Conservation (phyloP, 345 rosid genomes). For the Arabis hirsuta region DNA sequence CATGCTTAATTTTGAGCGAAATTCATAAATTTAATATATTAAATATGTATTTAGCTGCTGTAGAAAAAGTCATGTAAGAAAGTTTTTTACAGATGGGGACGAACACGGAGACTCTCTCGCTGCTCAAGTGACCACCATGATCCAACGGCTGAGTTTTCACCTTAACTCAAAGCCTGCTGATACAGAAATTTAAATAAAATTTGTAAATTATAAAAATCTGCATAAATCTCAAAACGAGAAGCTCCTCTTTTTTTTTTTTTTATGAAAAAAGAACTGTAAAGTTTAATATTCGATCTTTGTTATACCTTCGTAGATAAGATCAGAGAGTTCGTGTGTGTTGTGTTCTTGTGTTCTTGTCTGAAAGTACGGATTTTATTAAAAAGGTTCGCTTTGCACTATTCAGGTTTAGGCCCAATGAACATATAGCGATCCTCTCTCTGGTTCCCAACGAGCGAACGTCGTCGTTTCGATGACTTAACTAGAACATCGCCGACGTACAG, state of each 20-base stretch:
- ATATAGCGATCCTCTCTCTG: too few relatives aligned
- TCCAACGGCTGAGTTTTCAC: conserved; percentile 24
- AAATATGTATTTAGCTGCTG: background rate
- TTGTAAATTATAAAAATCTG: conserved; percentile 11
- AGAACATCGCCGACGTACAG: too few relatives aligned
- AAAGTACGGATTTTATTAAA: background rate
- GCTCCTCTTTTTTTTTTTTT: background rate
- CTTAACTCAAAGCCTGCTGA: conserved; percentile 11
- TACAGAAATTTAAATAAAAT: background rate
- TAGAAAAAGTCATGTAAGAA: background rate
- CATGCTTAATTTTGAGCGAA: too few relatives aligned
- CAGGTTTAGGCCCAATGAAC: too few relatives aligned
- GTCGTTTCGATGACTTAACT: too few relatives aligned
- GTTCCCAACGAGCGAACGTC: too few relatives aligned
- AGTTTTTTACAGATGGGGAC: conserved; percentile 23
- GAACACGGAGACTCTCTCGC: conserved; percentile 9
- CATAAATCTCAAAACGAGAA: conserved; percentile 1
- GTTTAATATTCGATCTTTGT: background rate
- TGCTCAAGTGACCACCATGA: conserved; percentile 7
- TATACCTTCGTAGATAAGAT: conserved; percentile 26
- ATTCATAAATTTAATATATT: background rate
- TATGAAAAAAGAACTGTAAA: background rate
- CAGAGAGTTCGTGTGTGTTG: background rate
- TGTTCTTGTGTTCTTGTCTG: background rate
- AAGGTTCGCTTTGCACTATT: too few relatives aligned